These are phyloP conservation scores for Borovskyia barvae DNA, from an alignment of 208 protist species.

Conservation along the genomic window DNA sequence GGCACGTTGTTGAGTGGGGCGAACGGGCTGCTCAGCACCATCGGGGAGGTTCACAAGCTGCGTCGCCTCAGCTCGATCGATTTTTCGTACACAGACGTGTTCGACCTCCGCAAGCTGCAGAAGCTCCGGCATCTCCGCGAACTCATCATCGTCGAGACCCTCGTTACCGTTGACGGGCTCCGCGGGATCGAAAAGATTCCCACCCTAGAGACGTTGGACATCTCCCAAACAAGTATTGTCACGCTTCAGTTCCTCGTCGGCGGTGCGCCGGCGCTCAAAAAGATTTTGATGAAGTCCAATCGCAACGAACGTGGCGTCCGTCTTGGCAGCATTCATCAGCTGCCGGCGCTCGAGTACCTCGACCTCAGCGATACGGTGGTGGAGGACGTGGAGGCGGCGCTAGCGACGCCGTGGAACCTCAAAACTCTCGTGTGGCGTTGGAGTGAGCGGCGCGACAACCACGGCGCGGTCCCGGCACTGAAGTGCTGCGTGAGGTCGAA, in stretches of 20 bases:
- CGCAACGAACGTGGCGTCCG: slow-evolving; percentile 57
- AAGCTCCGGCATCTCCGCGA: slow-evolving; percentile 26
- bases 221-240: slow-evolving; percentile 71
- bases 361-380: slow-evolving; percentile 76
- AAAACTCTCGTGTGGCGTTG: slow-evolving; percentile 65
- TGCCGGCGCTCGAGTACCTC: slow-evolving; percentile 45
- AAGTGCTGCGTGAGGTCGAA: slow-evolving; percentile 54
- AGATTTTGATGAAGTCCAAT: slow-evolving; percentile 44
- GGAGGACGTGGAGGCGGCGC: slow-evolving; percentile 49
- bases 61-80: slow-evolving; percentile 28
- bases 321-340: slow-evolving; percentile 43
- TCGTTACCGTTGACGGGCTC: slow-evolving; percentile 63
- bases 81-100: slow-evolving; percentile 57
- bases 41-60: slow-evolving; percentile 30
- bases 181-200: slow-evolving; percentile 56
- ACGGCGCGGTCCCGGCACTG: slow-evolving; percentile 38
- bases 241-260: slow-evolving; percentile 61
- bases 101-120: slow-evolving; percentile 42
- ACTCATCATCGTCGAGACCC: slow-evolving; percentile 56
- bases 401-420: slow-evolving; percentile 29
- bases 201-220: slow-evolving; percentile 45
- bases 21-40: slow-evolving; percentile 42
- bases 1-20: slow-evolving; percentile 8
- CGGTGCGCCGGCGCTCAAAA: slow-evolving; percentile 34
- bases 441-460: slow-evolving; percentile 52